A percentile compares a stretch with the other conserved stretches of the same genome.
phyloP scores from a whole-genome alignment of 768 basidiomycete species.

The Pulveroboletus sp. region DNA sequence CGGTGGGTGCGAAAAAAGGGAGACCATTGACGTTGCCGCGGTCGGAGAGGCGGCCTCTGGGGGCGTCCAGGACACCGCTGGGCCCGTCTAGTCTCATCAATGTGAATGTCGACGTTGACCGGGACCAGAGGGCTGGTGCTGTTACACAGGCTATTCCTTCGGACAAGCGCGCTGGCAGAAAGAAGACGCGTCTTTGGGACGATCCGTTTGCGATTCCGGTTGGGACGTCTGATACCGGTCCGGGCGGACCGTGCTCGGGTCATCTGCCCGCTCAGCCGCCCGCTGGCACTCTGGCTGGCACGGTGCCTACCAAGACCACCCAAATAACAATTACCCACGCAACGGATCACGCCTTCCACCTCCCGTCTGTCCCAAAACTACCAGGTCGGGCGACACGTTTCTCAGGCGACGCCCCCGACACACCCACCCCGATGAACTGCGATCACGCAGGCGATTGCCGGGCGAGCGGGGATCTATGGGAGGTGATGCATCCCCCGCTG shows the following conservation, averaged over 20 bases:
- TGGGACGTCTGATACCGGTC: too few species aligned
- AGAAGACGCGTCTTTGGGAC: conserved; percentile 4
- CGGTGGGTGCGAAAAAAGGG: conserved; percentile 22
- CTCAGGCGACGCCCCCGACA: conserved; percentile 21
- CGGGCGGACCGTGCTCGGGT: not conserved
- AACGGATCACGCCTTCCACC: conserved; percentile 9
- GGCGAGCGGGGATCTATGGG: conserved; percentile 25
- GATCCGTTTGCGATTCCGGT: conserved; percentile 14
- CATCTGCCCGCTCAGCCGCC: too few species aligned
- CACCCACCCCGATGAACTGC: conserved; percentile 26
- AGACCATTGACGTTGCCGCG: conserved; percentile 14
- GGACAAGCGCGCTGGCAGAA: too few species aligned
- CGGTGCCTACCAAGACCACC: too few species aligned
- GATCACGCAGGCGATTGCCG: conserved; percentile 22
- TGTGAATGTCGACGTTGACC: too few species aligned
- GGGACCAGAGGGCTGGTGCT: conserved; percentile 10
- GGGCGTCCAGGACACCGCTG: conserved; percentile 11
- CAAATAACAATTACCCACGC: too few species aligned
- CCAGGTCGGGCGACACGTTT: too few species aligned
- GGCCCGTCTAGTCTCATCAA: conserved; percentile 5
- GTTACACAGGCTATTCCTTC: not conserved
- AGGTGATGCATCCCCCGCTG: conserved; percentile 24
- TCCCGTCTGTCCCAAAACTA: conserved; percentile 10
- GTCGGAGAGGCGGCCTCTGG: conserved; percentile 2
- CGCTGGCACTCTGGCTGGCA: too few species aligned